Evolutionary conservation across 257 asterid genomes (phyloP).

Genomic region (Solanum neorickii): DNA sequence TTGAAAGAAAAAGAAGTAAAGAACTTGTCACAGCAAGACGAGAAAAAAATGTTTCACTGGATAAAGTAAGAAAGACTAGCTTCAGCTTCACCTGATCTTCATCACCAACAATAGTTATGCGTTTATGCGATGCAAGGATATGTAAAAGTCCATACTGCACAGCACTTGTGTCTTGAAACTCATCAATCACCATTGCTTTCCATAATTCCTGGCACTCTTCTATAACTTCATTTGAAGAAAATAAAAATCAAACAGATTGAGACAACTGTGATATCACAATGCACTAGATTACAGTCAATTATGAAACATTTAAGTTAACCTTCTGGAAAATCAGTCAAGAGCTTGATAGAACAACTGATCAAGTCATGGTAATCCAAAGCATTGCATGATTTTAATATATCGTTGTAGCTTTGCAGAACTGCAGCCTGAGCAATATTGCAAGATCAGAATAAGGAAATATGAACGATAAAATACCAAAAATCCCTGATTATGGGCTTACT

Average conservation of each 20-base stretch:
- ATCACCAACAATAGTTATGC: slow-evolving; percentile 88
- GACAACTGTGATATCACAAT: not conserved
- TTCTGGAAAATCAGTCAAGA: slow-evolving; percentile 77
- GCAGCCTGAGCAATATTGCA: slow-evolving; percentile 45
- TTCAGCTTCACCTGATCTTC: slow-evolving; percentile 83
- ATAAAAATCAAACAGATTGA: slow-evolving; percentile 10
- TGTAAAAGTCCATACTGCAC: slow-evolving; percentile 70
- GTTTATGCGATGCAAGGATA: slow-evolving; percentile 70
- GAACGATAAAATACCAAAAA: slow-evolving; percentile 5
- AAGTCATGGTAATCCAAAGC: slow-evolving; percentile 95
- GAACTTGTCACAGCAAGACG: not conserved
- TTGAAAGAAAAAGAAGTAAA: not conserved
- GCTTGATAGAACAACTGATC: slow-evolving; percentile 74
- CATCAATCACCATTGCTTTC: slow-evolving; percentile 88
- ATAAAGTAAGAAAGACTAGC: slow-evolving; percentile 2
- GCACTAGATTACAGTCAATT: not conserved
- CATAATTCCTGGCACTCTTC: slow-evolving; percentile 66
- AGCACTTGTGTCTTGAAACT: slow-evolving; percentile 96
- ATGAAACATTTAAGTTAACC: slow-evolving; percentile 37
- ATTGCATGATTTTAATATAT: slow-evolving; percentile 77
- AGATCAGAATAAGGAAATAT: slow-evolving; percentile 11
- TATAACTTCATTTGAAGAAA: slow-evolving; percentile 36
- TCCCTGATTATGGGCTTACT: slow-evolving; percentile 34
- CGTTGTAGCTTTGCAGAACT: slow-evolving; percentile 61
- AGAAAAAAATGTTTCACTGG: not conserved